These are phyloP conservation scores for Allodekkera sacchari DNA, from an alignment of 805 yeast species.

Conservation along the genomic window DNA sequence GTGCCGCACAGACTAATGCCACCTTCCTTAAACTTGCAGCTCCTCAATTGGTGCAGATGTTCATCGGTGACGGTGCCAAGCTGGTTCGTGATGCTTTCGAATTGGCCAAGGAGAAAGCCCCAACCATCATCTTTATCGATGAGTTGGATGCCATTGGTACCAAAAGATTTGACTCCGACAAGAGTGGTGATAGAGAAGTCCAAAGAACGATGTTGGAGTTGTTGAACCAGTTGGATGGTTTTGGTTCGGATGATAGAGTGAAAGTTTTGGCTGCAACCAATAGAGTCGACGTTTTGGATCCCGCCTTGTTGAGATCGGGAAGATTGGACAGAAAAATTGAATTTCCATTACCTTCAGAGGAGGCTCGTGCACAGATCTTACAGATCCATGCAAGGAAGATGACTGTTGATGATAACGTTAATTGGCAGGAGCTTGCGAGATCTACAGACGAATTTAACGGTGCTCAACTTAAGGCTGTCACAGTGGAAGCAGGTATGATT, in stretches of 20 bases:
- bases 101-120: constrained; percentile 95
- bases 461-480: constrained; percentile 97
- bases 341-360: constrained; percentile 96
- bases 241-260: constrained; percentile 94
- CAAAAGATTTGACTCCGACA: constrained; percentile 93
- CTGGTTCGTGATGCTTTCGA: constrained; percentile 96
- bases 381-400: constrained; percentile 97
- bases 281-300: constrained; percentile 95
- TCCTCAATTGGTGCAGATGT: constrained; percentile 97
- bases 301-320: constrained; percentile 96
- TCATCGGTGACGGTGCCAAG: constrained; percentile 98
- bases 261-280: constrained; percentile 97
- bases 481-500: constrained; percentile 99
- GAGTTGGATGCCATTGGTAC: constrained; percentile 99
- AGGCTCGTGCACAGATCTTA: constrained; percentile 91
- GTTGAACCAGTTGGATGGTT: constrained; percentile 95
- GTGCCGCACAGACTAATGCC: constrained; percentile 98
- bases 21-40: constrained; percentile 95
- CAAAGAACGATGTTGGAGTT: constrained; percentile 99
- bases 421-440: constrained; percentile 97
- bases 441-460: constrained; percentile 98
- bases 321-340: constrained; percentile 96
- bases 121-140: constrained; percentile 95
- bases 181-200: constrained; percentile 96
- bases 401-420: constrained; percentile 84